Base-by-base conservation (phyloP, 306 rosid species). In the Delonix regia region DNA sequence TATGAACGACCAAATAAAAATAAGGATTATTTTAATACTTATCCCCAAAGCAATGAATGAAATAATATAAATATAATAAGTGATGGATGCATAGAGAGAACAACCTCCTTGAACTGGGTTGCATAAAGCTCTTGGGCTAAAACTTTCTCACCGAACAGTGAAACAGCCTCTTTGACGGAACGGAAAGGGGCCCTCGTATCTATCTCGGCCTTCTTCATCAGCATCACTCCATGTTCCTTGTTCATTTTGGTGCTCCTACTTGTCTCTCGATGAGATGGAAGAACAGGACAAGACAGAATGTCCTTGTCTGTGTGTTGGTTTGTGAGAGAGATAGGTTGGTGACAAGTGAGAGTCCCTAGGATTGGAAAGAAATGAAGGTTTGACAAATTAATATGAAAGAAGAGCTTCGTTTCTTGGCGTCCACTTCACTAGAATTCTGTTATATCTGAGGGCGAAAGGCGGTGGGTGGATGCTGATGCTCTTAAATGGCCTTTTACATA, bases 371-470 rank as follows among this genome's bases (percentile, higher is more conserved):
- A 34, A 61, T 64, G 74, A 81, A 59, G 62, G 33, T 15, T 57
- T 1, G 33, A 72, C 16, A 21, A 48, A 68, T 49, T 77, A 52
- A 18, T 28, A 71, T 19, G 72, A 79, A 51, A 80, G 70, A 68
- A 81, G 83, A 85, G 89, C 94, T 94, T 94, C 97, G 85, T 94
- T 94, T 88, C 99, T 92, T 94, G 85, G 97, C 97, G 89, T 94
- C 87, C 97, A 94, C 99, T 94, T 89, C 99, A 94, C 97, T 88
- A 74, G 89, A 94, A 85, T 86, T 90, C 92, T 84, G 92, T 89
- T 81, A 70, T 66, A 33, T 82, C 60, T 81, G 76, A 66, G 71
- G 34, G 78, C 28, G 36, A 82, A 41, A 90, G 80, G 85, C 82
- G 96, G 90, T 83, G 90, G 91, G 79, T 72, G 84, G 80, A 39